Evolutionary conservation across 768 basidiomycete species (phyloP).

Genomic region (Tricholoma hemisulphureum): DNA sequence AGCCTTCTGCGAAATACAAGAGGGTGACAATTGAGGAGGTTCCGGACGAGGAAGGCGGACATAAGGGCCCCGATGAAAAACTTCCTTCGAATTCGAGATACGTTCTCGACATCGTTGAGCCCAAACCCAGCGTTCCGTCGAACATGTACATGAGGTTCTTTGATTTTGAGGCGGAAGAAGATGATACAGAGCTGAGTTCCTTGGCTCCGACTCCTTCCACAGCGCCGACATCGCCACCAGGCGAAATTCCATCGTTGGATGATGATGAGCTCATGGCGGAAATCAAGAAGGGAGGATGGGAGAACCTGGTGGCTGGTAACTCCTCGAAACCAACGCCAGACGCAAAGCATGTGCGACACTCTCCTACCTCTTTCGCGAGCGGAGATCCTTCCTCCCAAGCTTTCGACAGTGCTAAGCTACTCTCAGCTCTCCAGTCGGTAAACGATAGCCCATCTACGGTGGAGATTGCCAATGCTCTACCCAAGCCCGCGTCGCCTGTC

Average conservation of each 20-base stretch:
- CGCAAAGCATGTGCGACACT: constrained; percentile 1
- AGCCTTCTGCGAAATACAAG: constrained; percentile 27
- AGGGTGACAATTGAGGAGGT: constrained; percentile 45
- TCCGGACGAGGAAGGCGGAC: constrained; percentile 39
- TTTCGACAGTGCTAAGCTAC: constrained; percentile 16
- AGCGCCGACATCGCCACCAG: constrained; percentile 27
- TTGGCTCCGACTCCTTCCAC: constrained; percentile 27
- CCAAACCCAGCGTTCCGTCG: constrained; percentile 40
- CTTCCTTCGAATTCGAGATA: constrained; percentile 35
- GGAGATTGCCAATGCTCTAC: not conserved
- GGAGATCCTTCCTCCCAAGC: constrained; percentile 8
- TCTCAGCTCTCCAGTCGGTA: constrained; percentile 15
- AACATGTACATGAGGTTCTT: constrained; percentile 39
- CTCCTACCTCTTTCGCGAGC: constrained; percentile 3
- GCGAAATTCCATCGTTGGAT: constrained; percentile 21
- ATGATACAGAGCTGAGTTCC: constrained; percentile 19
- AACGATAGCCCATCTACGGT: constrained; percentile 1
- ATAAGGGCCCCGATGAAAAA: constrained; percentile 21
- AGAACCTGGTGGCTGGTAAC: constrained; percentile 5
- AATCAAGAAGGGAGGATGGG: constrained; percentile 17
- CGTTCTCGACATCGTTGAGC: constrained; percentile 39
- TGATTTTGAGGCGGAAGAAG: constrained; percentile 28
- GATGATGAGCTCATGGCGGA: constrained; percentile 29
- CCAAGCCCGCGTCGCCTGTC: constrained; percentile 7
- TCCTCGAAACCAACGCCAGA: constrained; percentile 2